These are phyloP conservation scores for Fusarium scirpi DNA, from an alignment of 2,329 filamentous ascomycete species.

Conservation along the genomic window DNA sequence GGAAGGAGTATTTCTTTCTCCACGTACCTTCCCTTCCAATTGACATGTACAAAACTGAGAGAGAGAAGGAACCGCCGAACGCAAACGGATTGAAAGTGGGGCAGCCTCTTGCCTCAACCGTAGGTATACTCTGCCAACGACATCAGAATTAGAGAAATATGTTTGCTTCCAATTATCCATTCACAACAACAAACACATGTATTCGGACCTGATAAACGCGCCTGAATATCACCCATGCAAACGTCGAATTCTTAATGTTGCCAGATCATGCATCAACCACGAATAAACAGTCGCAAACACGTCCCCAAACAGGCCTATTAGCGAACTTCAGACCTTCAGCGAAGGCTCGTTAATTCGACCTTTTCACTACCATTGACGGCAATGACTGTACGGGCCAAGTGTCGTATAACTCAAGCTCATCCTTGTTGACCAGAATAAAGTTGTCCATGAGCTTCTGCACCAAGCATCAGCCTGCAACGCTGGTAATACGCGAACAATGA, in stretches of 20 bases:
- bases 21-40: neutral
- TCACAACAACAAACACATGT: neutral
- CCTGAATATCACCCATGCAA: accelerated
- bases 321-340: constrained; percentile 24
- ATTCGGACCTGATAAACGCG: too few species aligned
- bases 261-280: neutral
- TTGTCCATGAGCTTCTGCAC: constrained; percentile 31
- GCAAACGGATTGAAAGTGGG: constrained; percentile 33
- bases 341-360: constrained; percentile 4
- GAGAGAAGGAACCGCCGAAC: constrained; percentile 1
- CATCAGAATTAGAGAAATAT: neutral
- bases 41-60: neutral
- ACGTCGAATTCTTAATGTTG: neutral
- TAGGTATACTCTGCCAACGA: neutral
- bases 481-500: constrained; percentile 39
- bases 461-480: constrained; percentile 39
- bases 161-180: neutral
- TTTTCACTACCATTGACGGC: neutral
- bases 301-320: constrained; percentile 39
- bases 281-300: constrained; percentile 25
- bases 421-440: neutral
- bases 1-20: neutral
- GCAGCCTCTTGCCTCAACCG: neutral
- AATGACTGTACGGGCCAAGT: constrained; percentile 2
- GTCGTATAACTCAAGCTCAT: constrained; percentile 1